Evolutionary conservation across 208 protist species (phyloP), one percentile per base, ranked within the genome.

Genomic region (Wallacemonas sp.): DNA sequence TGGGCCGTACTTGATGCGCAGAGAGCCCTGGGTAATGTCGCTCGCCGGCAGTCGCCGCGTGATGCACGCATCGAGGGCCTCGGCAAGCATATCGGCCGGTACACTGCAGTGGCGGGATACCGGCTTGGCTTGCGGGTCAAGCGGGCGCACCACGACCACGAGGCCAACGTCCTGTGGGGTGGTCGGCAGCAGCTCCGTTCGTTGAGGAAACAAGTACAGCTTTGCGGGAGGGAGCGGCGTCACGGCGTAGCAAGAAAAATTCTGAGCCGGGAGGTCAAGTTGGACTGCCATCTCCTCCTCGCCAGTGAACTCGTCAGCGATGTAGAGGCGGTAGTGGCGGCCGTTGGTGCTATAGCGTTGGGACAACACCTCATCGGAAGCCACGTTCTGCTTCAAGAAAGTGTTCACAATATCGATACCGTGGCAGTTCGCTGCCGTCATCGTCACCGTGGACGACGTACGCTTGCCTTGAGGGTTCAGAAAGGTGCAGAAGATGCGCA

Each of bases 251-350:
- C 85, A 93, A 0, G 80, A 70, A 54, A 96, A 92, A 51, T 92
- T 86, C 51, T 90, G 79, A 15, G 79, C 77, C 0, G 38, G 42
- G 5, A 76, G 56, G 55, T 92, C 86, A 3, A 91, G 75, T 58
- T 92, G 85, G 33, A 88, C 73, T 21, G 79, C 80, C 84, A 96
- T 88, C 59, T 96, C 90, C 53, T 90, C 80, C 62, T 96, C 86
- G 0, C 90, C 90, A 1, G 84, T 93, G 66, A 86, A 86, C 70
- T 93, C 87, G 61, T 96, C 90, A 2, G 90, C 90, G 38, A 96
- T 93, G 70, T 86, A 96, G 11, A 96, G 62, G 64, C 90, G 91
- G 66, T 96, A 96, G 38, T 86, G 67, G 0, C 86, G 84, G 28
- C 81, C 73, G 36, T 93, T 96, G 53, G 70, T 82, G 28, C 84